Percentiles rank a stretch among this genome's conserved stretches.
Evolutionary conservation across 1,284 basidiomycete species (phyloP).

Genomic region (Naganishia albida): DNA sequence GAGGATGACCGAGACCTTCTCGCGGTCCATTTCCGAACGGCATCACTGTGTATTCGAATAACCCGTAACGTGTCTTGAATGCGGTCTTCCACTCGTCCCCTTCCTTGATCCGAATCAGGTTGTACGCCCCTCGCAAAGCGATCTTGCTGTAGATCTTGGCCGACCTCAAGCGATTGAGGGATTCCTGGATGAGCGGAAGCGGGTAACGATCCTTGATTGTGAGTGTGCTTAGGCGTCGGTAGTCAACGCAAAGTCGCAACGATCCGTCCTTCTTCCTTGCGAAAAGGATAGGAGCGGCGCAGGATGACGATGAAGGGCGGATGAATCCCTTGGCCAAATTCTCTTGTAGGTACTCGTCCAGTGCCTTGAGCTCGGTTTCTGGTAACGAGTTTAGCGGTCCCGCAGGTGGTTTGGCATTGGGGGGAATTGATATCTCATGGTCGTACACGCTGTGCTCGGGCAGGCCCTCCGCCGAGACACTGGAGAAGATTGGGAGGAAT

Average conservation of each 20-base stretch:
- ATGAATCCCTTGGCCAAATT: constrained; percentile 52
- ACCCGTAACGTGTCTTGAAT: constrained; percentile 51
- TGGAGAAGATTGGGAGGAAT: constrained; percentile 40
- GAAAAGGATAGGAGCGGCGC: constrained; percentile 55
- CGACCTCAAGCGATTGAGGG: constrained; percentile 43
- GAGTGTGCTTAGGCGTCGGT: constrained; percentile 39
- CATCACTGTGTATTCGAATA: constrained; percentile 49
- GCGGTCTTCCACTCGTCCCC: constrained; percentile 52
- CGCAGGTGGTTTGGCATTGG: constrained; percentile 49
- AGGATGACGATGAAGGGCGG: constrained; percentile 39
- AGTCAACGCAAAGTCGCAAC: constrained; percentile 56
- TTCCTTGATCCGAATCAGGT: constrained; percentile 42
- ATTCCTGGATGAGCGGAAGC: constrained; percentile 38
- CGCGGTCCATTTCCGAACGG: constrained; percentile 55
- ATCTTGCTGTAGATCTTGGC: constrained; percentile 46
- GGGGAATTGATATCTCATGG: constrained; percentile 48
- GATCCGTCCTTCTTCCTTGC: constrained; percentile 58
- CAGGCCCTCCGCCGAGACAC: constrained; percentile 40
- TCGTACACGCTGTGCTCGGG: constrained; percentile 41
- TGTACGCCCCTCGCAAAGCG: constrained; percentile 45
- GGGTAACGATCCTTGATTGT: constrained; percentile 41
- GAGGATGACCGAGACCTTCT: constrained; percentile 53
- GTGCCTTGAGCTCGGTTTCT: constrained; percentile 51
- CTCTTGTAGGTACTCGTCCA: constrained; percentile 41
- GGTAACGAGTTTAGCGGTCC: constrained; percentile 54